These are phyloP conservation scores for Gossypium turneri DNA, from an alignment of 345 rosid species.

Conservation along the genomic window DNA sequence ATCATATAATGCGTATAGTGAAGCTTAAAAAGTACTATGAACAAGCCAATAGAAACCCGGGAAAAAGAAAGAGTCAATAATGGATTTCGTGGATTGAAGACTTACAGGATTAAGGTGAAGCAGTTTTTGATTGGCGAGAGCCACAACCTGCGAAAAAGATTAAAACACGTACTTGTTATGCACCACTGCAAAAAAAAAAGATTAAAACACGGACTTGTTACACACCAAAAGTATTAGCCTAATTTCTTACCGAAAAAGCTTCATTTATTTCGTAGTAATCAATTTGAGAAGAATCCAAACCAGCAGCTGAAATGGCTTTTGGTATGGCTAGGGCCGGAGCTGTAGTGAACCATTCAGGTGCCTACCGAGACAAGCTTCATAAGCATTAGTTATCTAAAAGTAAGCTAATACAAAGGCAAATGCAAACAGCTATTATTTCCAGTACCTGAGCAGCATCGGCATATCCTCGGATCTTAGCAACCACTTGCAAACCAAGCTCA, in stretches of 20 bases:
- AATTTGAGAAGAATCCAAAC: conserved; percentile 72
- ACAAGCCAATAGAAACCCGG: neutral
- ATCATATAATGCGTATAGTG: neutral
- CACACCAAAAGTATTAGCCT: conserved; percentile 10
- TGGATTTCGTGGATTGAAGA: conserved; percentile 14
- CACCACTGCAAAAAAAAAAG: neutral
- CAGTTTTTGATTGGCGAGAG: conserved; percentile 75
- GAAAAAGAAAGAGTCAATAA: neutral
- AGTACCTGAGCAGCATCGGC: conserved; percentile 94
- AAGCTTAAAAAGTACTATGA: neutral
- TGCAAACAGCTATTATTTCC: neutral
- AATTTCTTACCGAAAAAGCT: conserved; percentile 74
- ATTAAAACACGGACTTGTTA: conserved; percentile 5
- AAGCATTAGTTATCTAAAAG: conserved; percentile 11
- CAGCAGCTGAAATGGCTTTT: conserved; percentile 80
- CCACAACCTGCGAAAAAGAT: conserved; percentile 60
- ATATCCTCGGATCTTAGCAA: conserved; percentile 78
- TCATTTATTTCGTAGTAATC: conserved; percentile 95
- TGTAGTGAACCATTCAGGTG: conserved; percentile 85
- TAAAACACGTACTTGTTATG: neutral
- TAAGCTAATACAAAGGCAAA: conserved; percentile 1
- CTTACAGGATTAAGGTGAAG: conserved; percentile 79
- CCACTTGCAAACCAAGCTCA: conserved; percentile 72
- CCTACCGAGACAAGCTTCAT: conserved; percentile 37
- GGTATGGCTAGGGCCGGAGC: conserved; percentile 92